These are phyloP conservation scores for Melanogaster broomeanus DNA, from an alignment of 768 basidiomycete genomes.

Conservation along the genomic window DNA sequence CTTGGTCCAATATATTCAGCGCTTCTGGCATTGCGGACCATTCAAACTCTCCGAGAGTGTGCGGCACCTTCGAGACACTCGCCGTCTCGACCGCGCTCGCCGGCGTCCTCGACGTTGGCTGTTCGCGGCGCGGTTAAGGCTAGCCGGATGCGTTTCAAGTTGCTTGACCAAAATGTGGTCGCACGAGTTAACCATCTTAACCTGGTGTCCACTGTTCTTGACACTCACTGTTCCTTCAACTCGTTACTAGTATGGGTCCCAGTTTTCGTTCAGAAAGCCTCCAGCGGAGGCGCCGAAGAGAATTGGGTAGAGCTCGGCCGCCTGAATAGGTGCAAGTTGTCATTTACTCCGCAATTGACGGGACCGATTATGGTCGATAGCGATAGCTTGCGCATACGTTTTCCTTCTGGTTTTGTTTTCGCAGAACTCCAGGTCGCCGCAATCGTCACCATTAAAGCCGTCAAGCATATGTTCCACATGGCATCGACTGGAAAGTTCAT, in stretches of 20 bases:
- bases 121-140: constrained; percentile 40
- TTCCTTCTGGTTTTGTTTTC: constrained; percentile 78
- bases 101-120: constrained; percentile 18
- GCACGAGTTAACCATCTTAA: constrained; percentile 34
- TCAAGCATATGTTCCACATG: constrained; percentile 67
- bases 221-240: constrained; percentile 37
- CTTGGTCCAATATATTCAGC: constrained; percentile 70
- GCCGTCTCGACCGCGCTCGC: constrained; percentile 17
- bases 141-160: constrained; percentile 47
- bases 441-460: constrained; percentile 66
- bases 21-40: constrained; percentile 59
- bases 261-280: constrained; percentile 40
- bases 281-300: constrained; percentile 37
- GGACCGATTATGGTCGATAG: constrained; percentile 53
- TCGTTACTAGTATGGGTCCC: constrained; percentile 60
- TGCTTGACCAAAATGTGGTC: constrained; percentile 51
- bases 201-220: constrained; percentile 15
- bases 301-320: constrained; percentile 78
- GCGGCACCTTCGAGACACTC: constrained; percentile 15
- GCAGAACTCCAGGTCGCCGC: constrained; percentile 75
- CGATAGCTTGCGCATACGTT: constrained; percentile 69
- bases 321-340: constrained; percentile 53
- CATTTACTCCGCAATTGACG: constrained; percentile 30
- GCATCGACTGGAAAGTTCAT: constrained; percentile 52
- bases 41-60: constrained; percentile 41